Evolutionary conservation across 2,329 filamentous ascomycete species (phyloP).

Genomic region (Trichophyton schoenleinii): DNA sequence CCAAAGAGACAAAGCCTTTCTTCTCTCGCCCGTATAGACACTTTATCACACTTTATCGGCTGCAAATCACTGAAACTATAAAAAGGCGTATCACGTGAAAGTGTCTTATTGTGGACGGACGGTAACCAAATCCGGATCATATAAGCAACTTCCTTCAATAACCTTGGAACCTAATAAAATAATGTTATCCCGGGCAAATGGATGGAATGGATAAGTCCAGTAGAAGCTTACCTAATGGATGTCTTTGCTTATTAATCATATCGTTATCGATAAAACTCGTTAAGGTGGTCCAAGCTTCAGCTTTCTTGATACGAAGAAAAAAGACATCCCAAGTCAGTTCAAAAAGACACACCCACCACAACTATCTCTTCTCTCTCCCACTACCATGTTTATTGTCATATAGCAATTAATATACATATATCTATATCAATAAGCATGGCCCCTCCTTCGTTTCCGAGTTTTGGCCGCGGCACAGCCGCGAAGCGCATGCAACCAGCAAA

Average conservation of each 20-base stretch:
- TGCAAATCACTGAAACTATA: background rate
- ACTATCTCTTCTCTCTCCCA: background rate
- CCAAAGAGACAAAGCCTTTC: background rate
- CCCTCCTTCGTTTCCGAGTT: constrained; percentile 32
- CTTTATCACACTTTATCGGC: background rate
- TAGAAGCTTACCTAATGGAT: too few relatives aligned
- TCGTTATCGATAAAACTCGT: background rate
- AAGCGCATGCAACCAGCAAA: constrained; percentile 47
- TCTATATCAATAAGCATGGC: constrained; percentile 5
- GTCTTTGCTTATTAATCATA: background rate
- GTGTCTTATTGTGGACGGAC: background rate
- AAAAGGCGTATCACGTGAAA: background rate
- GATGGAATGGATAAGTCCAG: too few relatives aligned
- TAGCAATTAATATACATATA: background rate
- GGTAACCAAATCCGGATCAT: background rate
- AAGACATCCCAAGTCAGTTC: background rate
- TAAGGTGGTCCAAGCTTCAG: background rate
- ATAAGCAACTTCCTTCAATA: background rate
- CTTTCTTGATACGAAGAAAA: background rate
- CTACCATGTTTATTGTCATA: background rate
- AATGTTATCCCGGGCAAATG: background rate
- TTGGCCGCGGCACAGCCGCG: constrained; percentile 59
- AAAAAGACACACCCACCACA: background rate
- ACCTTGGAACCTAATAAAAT: background rate
- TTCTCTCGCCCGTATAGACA: background rate